Percentiles rank a stretch among this genome's conserved stretches.
phyloP scores from a whole-genome alignment of 148 eudicot genomes.

The Spergularia marina region DNA sequence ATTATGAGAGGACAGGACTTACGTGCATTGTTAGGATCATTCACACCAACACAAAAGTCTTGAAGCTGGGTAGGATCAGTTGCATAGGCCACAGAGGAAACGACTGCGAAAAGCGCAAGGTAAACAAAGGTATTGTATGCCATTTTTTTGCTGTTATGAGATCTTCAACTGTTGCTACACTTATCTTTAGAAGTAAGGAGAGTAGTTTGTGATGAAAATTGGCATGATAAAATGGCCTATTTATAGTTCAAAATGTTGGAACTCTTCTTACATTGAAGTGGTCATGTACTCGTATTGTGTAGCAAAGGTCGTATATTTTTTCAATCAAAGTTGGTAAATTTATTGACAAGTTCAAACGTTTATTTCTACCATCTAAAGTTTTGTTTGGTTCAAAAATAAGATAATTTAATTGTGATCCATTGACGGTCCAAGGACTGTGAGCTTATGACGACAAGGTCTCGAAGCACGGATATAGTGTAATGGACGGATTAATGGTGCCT shows the following conservation, averaged over 20 bases:
- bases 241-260: not conserved
- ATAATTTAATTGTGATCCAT: too few relatives aligned
- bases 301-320: not conserved
- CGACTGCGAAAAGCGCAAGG: constrained; percentile 4
- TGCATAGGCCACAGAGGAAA: constrained; percentile 22
- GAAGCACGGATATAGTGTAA: too few relatives aligned
- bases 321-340: not conserved
- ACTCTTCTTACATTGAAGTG: constrained; percentile 6
- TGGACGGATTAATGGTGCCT: too few relatives aligned
- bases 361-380: not conserved
- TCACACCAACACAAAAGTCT: constrained; percentile 25
- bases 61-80: constrained; percentile 28
- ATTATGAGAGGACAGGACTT: not conserved
- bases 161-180: not conserved
- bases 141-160: constrained; percentile 12
- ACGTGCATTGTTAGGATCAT: constrained; percentile 24
- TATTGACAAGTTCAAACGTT: not conserved
- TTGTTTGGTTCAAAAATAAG: too few relatives aligned
- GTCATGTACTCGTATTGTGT: not conserved
- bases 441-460: too few relatives aligned
- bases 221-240: constrained; percentile 1
- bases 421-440: too few relatives aligned
- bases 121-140: not conserved
- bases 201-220: constrained; percentile 6
- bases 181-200: not conserved